Evolutionary conservation across 129 eudicot genomes (phyloP).

Genomic region (Tagetes erecta): DNA sequence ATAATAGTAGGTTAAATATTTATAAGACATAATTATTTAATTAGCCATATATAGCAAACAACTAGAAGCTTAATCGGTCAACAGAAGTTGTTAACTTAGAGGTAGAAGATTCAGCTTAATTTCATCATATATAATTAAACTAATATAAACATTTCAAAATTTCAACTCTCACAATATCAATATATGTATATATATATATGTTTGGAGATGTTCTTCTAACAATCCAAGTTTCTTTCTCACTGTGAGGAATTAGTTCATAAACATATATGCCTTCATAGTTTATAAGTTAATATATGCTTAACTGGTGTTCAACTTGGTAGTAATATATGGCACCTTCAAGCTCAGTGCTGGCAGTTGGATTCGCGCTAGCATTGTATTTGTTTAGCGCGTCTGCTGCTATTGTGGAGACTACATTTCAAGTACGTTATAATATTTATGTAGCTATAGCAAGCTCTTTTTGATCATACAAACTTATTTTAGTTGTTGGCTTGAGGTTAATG

Average conservation of each 20-base stretch:
- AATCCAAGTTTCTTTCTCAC: too few species aligned
- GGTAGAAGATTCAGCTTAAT: neutral
- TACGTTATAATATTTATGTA: neutral
- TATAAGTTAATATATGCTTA: too few species aligned
- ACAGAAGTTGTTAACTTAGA: neutral
- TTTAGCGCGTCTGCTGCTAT: slow-evolving; percentile 3
- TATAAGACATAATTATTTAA: too few species aligned
- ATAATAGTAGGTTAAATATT: too few species aligned
- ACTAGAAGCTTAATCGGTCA: too few species aligned
- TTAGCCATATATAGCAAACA: too few species aligned
- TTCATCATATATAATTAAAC: neutral
- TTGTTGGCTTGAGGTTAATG: neutral
- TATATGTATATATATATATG: too few species aligned
- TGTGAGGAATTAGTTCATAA: too few species aligned
- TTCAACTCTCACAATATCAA: slow-evolving; percentile 20
- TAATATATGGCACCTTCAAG: neutral
- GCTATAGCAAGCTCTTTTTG: too few species aligned
- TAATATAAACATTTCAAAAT: neutral
- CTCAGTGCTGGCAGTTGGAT: neutral
- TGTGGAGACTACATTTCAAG: slow-evolving; percentile 29
- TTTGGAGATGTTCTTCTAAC: too few species aligned
- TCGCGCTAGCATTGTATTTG: slow-evolving; percentile 5
- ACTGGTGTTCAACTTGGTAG: neutral
- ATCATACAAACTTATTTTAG: too few species aligned
- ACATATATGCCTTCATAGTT: too few species aligned